Evolutionary conservation across 768 basidiomycete species (phyloP).

Genomic region (Tylopilus subfusipes): DNA sequence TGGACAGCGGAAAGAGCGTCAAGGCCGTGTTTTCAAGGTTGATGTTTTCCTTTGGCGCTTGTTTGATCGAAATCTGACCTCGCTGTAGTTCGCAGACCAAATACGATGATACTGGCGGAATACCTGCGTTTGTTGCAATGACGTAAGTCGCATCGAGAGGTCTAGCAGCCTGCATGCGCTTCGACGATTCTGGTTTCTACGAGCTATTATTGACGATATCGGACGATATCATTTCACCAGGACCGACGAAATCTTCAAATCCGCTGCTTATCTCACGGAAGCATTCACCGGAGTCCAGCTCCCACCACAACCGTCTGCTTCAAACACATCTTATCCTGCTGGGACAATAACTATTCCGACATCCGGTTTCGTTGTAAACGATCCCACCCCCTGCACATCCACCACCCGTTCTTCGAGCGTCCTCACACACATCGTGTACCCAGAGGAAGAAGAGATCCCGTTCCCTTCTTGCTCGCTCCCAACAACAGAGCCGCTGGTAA

Average conservation of each 20-base stretch:
- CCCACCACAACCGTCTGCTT: constrained; percentile 4
- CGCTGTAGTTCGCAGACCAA: constrained; percentile 54
- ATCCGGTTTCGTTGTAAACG: neutral
- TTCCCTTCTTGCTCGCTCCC: neutral
- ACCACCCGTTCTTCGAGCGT: constrained; percentile 22
- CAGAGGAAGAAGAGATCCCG: constrained; percentile 3
- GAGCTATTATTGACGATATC: constrained; percentile 9
- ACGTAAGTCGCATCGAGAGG: constrained; percentile 41
- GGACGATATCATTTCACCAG: constrained; percentile 38
- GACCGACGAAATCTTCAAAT: constrained; percentile 74
- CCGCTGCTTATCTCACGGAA: constrained; percentile 73
- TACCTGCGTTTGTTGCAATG: constrained; percentile 67
- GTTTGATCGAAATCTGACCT: constrained; percentile 1
- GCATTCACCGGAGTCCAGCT: constrained; percentile 41
- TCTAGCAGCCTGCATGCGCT: neutral
- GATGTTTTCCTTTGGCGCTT: constrained; percentile 1
- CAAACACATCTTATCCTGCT: constrained; percentile 13
- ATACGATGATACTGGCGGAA: constrained; percentile 62
- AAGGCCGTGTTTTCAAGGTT: constrained; percentile 49
- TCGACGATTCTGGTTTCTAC: neutral
- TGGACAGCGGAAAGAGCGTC: constrained; percentile 64
- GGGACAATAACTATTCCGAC: neutral
- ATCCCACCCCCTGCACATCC: neutral
- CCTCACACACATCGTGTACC: constrained; percentile 19
- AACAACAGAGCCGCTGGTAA: neutral